Evolutionary conservation across 163 green algal genomes (phyloP), one percentile per base, ranked within the genome.

Genomic region (Chlorella variabilis): DNA sequence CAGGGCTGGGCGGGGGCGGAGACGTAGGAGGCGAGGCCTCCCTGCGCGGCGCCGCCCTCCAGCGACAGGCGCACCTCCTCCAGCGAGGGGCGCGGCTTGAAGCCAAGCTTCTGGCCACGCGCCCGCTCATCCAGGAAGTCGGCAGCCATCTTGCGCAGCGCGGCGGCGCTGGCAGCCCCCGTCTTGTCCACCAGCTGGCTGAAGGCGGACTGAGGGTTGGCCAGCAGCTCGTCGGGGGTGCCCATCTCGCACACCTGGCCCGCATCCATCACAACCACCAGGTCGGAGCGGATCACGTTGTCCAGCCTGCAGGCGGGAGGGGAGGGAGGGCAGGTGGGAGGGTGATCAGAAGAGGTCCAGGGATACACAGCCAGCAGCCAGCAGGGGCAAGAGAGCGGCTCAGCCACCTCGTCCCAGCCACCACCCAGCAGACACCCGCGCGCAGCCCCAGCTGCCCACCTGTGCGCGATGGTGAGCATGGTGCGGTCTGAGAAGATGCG

Each of bases 281-380:
- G 84, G 84, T 99, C 94, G 45, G 80, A 91, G 85, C 97, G 94
- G 25, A 91, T 88, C 62, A 98, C 97, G 31, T 95, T 98, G 87
- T 97, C 91, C 83, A 99, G 89, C 45, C 75, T 81, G 75, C 41
- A 54, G 41, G 33, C n/a, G 39, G 71, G 25, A 18, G 33, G 25
- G 6, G 4, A 20, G 48, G 59, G 59, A 17, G 38, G 59, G 8
- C 59, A 38, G 59, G n/a, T n/a, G n/a, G n/a, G n/a, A n/a, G n/a
- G n/a, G n/a, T n/a, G 5, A 11, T 27, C 8, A 67, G 54, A 63
- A 63, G 9, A 63, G 54, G 54, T 9, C 23, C 5, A 63, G 8
- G 54, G 20, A n/a, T n/a, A 25, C 51, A 54, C 45, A 54, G 45
- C 45, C 45, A 54, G 45, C 45, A 54, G 45, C 45, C 45, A 54